A percentile compares a stretch with the other conserved stretches of the same genome.
phyloP scores from a whole-genome alignment of 495 filamentous ascomycete species.

The Cercophora newfieldiana region DNA sequence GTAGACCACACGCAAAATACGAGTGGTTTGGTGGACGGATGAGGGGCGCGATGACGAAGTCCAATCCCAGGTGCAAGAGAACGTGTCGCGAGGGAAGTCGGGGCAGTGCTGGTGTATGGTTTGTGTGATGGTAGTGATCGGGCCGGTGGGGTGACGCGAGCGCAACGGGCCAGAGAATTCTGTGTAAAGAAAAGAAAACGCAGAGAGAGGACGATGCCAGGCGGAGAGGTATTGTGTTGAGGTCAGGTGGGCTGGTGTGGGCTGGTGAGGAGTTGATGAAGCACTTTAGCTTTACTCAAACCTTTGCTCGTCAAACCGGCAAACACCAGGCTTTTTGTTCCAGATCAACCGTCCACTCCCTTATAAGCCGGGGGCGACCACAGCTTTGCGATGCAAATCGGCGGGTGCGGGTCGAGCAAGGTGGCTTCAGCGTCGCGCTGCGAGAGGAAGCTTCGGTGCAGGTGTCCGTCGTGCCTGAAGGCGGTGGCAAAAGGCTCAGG shows the following conservation, averaged over 20 bases:
- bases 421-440: background rate
- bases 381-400: background rate
- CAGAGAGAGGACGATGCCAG: constrained; percentile 11
- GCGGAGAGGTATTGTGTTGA: constrained; percentile 4
- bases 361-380: background rate
- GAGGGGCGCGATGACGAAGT: constrained; percentile 21
- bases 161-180: constrained; percentile 4
- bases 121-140: constrained; percentile 16
- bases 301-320: constrained; percentile 37
- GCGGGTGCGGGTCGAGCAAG: background rate
- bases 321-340: constrained; percentile 24
- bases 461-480: background rate
- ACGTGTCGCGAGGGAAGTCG: constrained; percentile 16
- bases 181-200: constrained; percentile 9
- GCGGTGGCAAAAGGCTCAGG: background rate
- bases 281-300: constrained; percentile 38
- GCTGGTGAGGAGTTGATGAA: constrained; percentile 29
- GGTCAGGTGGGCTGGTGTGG: constrained; percentile 15
- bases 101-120: constrained; percentile 16
- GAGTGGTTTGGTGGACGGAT: constrained; percentile 22
- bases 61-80: constrained; percentile 23
- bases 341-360: constrained; percentile 18
- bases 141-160: constrained; percentile 15
- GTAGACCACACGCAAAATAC: constrained; percentile 22
- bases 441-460: background rate